Evolutionary conservation across 2,329 filamentous ascomycete genomes (phyloP), one percentile per base, ranked within the genome.

Genomic region (Claviceps africana): DNA sequence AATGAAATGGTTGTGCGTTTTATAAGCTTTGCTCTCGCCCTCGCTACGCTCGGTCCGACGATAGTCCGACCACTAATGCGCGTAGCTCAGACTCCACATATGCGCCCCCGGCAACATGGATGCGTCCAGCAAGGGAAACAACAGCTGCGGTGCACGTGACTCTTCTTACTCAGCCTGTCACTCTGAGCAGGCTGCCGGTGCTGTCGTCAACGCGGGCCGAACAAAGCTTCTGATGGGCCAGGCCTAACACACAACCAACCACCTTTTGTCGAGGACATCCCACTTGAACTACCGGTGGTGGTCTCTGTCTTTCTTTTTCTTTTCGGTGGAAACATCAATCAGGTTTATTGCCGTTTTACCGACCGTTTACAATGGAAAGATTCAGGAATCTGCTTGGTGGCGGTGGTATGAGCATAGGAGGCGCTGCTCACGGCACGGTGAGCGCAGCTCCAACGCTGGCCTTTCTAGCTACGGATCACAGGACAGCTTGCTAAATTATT

Each of bases 341-440:
- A n/a, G 25, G 25, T 54, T 33, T 47, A 50, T 53, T 47, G 31
- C 30, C 42, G n/a, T 19, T 43, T 19, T 43, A 7, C 33, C 17
- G 2, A 15, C 33, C 47, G 49, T 47, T 55, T 61, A 74, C 58
- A 54, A 97, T 96, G 91, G 91, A 97, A 67, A 84, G 91, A 67
- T 83, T 96, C 70, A 89, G 87, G 72, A 82, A 86, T 67, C 85
- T 96, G 82, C 79, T 96, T 61, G 83, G 85, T 59, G 86, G 86
- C 62, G 78, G 81, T 61, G 82, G 83, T 61, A 83, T 87, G 75
- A 33, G 79, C 61, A 72, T 85, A 48, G 78, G 77, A 57, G 70
- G 75, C 59, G 62, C 67, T 59, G 61, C 67, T 25, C 68, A 66
- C 52, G 67, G 67, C 50, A 66, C 67, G 56, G 68, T 70, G 64